Base-by-base conservation (phyloP, 805 yeast species). In the Candida ascalaphidarum region DNA sequence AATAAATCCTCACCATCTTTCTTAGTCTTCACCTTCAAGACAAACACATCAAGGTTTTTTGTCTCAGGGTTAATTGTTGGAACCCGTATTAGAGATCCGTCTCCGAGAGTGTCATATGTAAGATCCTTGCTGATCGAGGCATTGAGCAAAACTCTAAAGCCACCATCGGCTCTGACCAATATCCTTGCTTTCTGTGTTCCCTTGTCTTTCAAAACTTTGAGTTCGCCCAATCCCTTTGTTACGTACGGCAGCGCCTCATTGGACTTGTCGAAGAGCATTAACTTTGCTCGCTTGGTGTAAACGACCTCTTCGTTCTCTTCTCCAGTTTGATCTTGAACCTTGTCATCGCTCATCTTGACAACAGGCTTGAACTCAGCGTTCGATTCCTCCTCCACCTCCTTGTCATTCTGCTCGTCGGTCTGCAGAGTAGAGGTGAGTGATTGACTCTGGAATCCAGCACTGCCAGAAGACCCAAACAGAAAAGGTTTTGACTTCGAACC, bases 121-220 rank as follows among this genome's bases (percentile, higher is more conserved):
- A 84, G 58, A 28, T 71, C 72, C 29, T 68, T 68, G 7, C 71
- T 60, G 8, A 86, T 52, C n/a, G 64, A 55, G 10, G 76, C 61
- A 49, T 89, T 89, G 34, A 89, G 55, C 25, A 89, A 52, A 11
- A 86, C 77, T 41, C 94, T 71, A 22, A 81, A 79, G 22, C 85
- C 77, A 17, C 95, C 96, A 32, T 88, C 97, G 0, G 96, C 83
- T 44, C 97, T 74, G 13, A 89, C 68, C 21, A 89, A 58, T 10
- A 83, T 57, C 50, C 97, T 74, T 3, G 77, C 49, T 46, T 83
- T 83, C 14, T 62, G 58, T 7, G 80, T 76, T 2, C 60, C 65
- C 28, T 68, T 68, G 43, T 79, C 67, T 33, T 68, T 74, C 31
- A 89, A 60, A 9, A 89, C 62, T 44, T 84, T 81, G 41, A 86